Conservation (phyloP, 768 basidiomycete genomes). For the Kondoa malvinella region DNA sequence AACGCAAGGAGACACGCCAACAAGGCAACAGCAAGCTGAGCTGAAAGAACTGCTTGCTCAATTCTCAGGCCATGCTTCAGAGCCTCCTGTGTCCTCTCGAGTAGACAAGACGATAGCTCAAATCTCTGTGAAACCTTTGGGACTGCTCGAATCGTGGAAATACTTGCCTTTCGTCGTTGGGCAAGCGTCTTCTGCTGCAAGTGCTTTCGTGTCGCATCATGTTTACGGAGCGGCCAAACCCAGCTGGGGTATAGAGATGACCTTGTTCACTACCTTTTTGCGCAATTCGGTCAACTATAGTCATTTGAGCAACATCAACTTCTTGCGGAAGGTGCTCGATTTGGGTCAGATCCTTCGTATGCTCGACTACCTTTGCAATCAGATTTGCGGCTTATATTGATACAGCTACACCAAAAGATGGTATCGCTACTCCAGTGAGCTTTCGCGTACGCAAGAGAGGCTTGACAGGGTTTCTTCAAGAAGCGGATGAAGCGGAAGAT, state of each 20-base stretch:
- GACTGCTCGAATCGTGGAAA: slow-evolving; percentile 17
- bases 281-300: slow-evolving; percentile 67
- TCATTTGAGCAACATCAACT: slow-evolving; percentile 63
- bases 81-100: not conserved
- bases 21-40: not conserved
- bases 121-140: slow-evolving; percentile 12
- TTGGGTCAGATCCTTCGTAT: slow-evolving; percentile 46
- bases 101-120: slow-evolving; percentile 3
- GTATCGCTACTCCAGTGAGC: slow-evolving; percentile 82
- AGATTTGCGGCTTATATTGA: not conserved
- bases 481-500: slow-evolving; percentile 54
- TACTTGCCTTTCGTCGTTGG: slow-evolving; percentile 24
- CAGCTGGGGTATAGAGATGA: slow-evolving; percentile 91
- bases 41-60: not conserved
- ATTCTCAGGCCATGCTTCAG: not conserved
- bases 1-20: not conserved
- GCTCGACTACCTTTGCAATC: slow-evolving; percentile 29
- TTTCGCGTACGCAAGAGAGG: slow-evolving; percentile 59
- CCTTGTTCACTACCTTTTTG: slow-evolving; percentile 51
- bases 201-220: slow-evolving; percentile 58
- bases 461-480: slow-evolving; percentile 60
- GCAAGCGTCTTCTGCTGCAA: slow-evolving; percentile 32
- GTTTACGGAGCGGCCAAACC: slow-evolving; percentile 74
- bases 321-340: slow-evolving; percentile 50
- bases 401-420: slow-evolving; percentile 56